Conservation (phyloP, 495 filamentous ascomycete genomes). For the Trichoderma virens region DNA sequence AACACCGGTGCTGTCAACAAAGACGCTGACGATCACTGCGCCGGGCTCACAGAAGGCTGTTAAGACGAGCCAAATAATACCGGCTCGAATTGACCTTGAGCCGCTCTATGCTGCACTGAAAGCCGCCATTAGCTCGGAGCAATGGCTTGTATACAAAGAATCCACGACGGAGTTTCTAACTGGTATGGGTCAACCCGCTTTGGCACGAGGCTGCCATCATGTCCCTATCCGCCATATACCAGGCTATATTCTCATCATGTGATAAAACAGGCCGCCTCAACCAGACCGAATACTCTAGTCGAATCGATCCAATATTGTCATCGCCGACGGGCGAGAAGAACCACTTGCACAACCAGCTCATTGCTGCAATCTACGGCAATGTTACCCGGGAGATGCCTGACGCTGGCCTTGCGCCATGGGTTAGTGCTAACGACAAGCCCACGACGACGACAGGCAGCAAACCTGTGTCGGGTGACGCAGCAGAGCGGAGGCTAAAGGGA, state of each 20-base stretch:
- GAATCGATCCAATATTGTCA: conserved; percentile 62
- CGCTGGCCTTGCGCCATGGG: conserved; percentile 88
- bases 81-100: conserved; percentile 80
- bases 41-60: conserved; percentile 50
- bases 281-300: conserved; percentile 71
- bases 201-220: neutral
- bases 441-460: conserved; percentile 61
- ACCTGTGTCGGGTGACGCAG: conserved; percentile 77
- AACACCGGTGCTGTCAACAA: conserved; percentile 51
- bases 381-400: conserved; percentile 82
- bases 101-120: conserved; percentile 84
- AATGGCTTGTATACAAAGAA: conserved; percentile 87
- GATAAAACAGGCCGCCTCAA: conserved; percentile 63
- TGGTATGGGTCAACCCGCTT: conserved; percentile 48
- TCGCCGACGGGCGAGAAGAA: conserved; percentile 61
- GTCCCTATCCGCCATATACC: conserved; percentile 13
- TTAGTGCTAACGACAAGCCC: conserved; percentile 94
- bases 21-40: conserved; percentile 51
- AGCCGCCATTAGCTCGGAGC: conserved; percentile 62
- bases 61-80: conserved; percentile 58
- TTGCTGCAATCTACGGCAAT: conserved; percentile 81
- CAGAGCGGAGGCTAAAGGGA: conserved; percentile 80
- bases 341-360: conserved; percentile 86
- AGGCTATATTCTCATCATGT: conserved; percentile 5
- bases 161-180: conserved; percentile 69